Conservation (phyloP, 805 yeast genomes). For the Pichia exigua region DNA sequence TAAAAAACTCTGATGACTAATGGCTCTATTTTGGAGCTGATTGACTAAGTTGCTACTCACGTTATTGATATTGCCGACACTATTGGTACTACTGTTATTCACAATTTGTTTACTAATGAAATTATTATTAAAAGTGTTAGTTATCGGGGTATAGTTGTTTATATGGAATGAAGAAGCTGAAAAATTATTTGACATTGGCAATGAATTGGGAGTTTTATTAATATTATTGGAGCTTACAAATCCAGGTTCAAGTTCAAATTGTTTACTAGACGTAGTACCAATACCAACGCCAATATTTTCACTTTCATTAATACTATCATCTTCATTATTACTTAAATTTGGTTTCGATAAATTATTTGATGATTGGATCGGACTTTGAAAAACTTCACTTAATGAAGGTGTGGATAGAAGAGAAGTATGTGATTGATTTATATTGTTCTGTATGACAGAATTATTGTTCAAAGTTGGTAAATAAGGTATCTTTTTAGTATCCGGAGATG, state of each 20-base stretch:
- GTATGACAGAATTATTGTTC: not conserved
- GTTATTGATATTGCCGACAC: not conserved
- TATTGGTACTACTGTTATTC: not conserved
- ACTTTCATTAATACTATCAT: not conserved
- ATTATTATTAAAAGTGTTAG: not conserved
- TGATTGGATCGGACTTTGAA: not conserved
- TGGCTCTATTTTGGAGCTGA: not conserved
- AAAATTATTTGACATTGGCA: not conserved
- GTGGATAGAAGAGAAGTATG: not conserved
- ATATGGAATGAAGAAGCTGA: not conserved
- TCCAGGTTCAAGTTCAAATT: constrained; percentile 2
- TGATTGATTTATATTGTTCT: not conserved
- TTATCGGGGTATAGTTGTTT: not conserved
- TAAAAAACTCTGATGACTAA: not conserved
- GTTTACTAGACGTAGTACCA: not conserved
- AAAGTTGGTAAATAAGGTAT: constrained; percentile 1
- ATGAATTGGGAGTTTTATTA: not conserved
- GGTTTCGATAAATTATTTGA: not conserved
- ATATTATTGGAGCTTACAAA: constrained; percentile 1
- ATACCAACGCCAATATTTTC: not conserved
- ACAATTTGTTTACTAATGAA: not conserved
- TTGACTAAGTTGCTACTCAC: too few species aligned
- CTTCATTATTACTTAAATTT: not conserved
- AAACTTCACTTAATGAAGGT: not conserved
- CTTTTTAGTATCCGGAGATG: constrained; percentile 1